Evolutionary conservation across 176 grass and related monocot species (phyloP).

Genomic region (Paspalum notatum): DNA sequence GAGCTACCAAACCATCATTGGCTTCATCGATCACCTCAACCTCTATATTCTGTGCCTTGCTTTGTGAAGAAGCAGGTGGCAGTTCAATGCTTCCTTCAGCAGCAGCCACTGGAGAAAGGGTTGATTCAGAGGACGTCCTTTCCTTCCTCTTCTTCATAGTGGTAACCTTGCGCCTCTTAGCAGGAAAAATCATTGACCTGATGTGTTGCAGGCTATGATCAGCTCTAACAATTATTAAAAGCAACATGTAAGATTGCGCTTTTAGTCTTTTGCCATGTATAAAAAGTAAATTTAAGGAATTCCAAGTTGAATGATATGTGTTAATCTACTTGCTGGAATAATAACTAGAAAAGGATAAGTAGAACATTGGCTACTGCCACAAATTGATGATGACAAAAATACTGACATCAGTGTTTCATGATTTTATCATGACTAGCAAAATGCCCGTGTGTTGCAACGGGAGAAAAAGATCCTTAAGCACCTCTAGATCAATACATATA

Average conservation of each 20-base stretch:
- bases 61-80: background rate
- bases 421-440: background rate
- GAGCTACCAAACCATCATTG: background rate
- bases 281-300: background rate
- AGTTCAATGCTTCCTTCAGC: background rate
- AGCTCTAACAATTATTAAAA: constrained; percentile 1
- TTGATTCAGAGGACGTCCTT: background rate
- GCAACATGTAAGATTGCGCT: background rate
- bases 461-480: too few relatives aligned
- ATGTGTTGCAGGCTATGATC: constrained; percentile 21
- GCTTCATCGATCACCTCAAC: background rate
- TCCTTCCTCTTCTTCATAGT: background rate
- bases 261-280: background rate
- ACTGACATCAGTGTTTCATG: background rate
- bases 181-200: background rate
- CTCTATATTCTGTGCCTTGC: background rate
- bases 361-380: background rate
- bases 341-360: background rate
- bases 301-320: background rate
- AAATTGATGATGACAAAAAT: background rate
- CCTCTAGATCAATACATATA: too few relatives aligned
- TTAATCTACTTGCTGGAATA: background rate
- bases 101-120: background rate
- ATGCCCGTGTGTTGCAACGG: too few relatives aligned
- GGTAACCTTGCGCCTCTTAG: constrained; percentile 20